A percentile compares a stretch with the other conserved stretches of the same genome.
phyloP scores from a whole-genome alignment of 768 basidiomycete genomes.

The Hortiboletus flavorubellus region DNA sequence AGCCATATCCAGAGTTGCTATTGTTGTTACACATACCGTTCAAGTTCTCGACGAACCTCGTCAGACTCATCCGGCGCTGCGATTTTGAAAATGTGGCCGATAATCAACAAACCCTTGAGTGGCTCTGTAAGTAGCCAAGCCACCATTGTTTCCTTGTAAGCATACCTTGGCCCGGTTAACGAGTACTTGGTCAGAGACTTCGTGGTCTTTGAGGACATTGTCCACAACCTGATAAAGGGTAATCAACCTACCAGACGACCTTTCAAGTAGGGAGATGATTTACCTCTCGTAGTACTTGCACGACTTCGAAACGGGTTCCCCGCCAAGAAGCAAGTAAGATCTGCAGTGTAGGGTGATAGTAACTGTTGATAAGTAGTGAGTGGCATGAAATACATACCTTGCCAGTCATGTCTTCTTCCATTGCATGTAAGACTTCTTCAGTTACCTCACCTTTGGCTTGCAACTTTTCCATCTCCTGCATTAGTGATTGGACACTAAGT shows the following conservation, averaged over 20 bases:
- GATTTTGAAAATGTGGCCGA: conserved; percentile 87
- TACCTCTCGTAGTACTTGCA: conserved; percentile 80
- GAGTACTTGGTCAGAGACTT: conserved; percentile 65
- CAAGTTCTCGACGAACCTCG: conserved; percentile 90
- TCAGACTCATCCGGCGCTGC: conserved; percentile 87
- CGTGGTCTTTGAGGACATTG: conserved; percentile 78
- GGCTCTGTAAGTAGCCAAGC: background rate
- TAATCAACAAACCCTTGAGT: conserved; percentile 74
- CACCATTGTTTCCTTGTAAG: background rate
- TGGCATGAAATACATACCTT: conserved; percentile 49
- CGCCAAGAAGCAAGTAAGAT: conserved; percentile 98
- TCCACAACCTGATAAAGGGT: conserved; percentile 59
- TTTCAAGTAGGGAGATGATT: background rate
- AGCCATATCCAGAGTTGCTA: background rate
- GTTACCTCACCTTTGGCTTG: conserved; percentile 85
- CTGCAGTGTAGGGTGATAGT: conserved; percentile 31
- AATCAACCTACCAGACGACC: conserved; percentile 3
- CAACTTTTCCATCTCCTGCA: conserved; percentile 83
- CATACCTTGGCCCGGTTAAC: conserved; percentile 82
- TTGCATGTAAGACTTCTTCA: conserved; percentile 79
- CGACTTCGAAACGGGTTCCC: conserved; percentile 92
- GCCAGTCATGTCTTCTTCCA: conserved; percentile 92
- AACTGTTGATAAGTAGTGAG: background rate
- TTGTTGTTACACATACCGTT: conserved; percentile 55
- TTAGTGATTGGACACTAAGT: conserved; percentile 23